Base-by-base conservation (phyloP, 768 basidiomycete species). In the Leccinellum rugosiceps region DNA sequence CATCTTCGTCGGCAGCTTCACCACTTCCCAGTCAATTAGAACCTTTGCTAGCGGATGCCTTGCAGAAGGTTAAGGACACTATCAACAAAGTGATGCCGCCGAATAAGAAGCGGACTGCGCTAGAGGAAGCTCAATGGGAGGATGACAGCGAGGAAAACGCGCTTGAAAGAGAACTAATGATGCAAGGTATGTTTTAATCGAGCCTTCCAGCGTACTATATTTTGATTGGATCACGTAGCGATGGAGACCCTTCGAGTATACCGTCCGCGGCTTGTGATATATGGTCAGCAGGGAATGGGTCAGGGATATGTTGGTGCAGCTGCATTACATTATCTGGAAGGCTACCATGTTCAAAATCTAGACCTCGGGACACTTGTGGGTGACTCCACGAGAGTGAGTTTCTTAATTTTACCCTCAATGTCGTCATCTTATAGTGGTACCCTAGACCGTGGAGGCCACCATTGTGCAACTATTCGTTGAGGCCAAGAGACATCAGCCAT, bases 101-200 rank as follows among this genome's bases (percentile, higher is more conserved):
- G 21, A 82, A 85, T 66, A 95, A 94, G 77, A 85, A 84, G 65
- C 80, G 87, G 21, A 90, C 82, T 46, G 91, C 94, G 0, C 75
- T 98, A 15, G 96, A 98, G 68, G 97, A 99, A 70, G 97, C 97
- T 1, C 91, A 94, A 72, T 99, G 80, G 75, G 94, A 98, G 65
- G 92, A 94, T 54, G 80, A 76, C 26, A 84, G 80, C 19, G 85
- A 88, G 52, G 87, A 87, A n/a, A 86, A 87, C n/a, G 90, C 88
- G 0, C 80, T 98, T 44, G 90, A 92, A 65, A 82, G 90, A 64
- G 94, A 98, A 69, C 82, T 94, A 80, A 79, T 90, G 75, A 78
- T 93, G 73, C 91, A 95, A 75, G 83, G 93, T 94, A 62, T 59
- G 85, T 73, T 19, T 32, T 0, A 26, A 11, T 7, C 6, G 49